Evolutionary conservation across 257 asterid species (phyloP).

Genomic region (Knoxia roxburghii): DNA sequence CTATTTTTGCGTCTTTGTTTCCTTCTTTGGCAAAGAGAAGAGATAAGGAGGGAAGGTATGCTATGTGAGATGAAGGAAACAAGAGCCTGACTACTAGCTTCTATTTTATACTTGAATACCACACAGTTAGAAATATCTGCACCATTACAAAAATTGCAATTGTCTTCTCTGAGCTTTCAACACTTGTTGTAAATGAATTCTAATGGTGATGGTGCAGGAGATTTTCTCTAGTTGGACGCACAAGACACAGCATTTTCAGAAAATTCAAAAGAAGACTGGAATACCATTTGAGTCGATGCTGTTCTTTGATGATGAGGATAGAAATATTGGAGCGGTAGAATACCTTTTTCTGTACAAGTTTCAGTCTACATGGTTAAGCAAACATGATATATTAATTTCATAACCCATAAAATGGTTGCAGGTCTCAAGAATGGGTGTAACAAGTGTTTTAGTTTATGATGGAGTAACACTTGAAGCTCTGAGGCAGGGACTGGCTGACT

Average conservation of each 20-base stretch:
- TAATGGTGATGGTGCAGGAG: constrained; percentile 25
- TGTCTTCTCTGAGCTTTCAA: background rate
- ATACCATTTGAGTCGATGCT: constrained; percentile 31
- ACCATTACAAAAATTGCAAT: background rate
- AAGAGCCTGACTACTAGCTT: background rate
- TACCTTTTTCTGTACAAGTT: background rate
- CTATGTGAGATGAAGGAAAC: background rate
- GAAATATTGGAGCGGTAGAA: constrained; percentile 27
- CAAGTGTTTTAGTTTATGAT: constrained; percentile 24
- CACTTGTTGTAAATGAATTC: background rate
- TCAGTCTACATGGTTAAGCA: background rate
- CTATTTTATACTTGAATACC: background rate
- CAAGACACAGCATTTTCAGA: constrained; percentile 36
- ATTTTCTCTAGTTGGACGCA: constrained; percentile 31
- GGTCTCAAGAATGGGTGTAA: constrained; percentile 37
- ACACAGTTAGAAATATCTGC: background rate
- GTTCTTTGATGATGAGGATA: constrained; percentile 35
- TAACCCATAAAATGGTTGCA: constrained; percentile 7
- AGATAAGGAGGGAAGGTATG: too few relatives aligned
- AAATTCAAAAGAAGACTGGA: constrained; percentile 22
- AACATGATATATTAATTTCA: background rate
- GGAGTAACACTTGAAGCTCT: constrained; percentile 33
- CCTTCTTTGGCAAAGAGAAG: too few relatives aligned
- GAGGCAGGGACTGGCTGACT: constrained; percentile 26
- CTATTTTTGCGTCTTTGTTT: too few relatives aligned